Evolutionary conservation across 2,329 filamentous ascomycete species (phyloP), one percentile per base, ranked within the genome.

Genomic region (Fonsecaea nubica): DNA sequence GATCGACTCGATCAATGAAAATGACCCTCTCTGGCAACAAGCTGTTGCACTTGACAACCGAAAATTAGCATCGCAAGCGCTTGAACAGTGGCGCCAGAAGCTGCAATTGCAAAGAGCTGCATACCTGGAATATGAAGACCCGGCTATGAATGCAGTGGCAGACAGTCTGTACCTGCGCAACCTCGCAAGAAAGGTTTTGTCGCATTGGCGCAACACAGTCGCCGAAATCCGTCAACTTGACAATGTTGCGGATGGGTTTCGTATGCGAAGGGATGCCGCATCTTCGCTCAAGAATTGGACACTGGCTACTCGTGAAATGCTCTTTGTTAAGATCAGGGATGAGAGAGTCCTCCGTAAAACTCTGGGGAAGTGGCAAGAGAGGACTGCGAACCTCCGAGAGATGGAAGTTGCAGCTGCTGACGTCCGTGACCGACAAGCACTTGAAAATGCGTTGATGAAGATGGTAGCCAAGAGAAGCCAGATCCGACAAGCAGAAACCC

Each of bases 31-130:
- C 32, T 70, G 68, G 68, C 65, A 42, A 10, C 63, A 70, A 38
- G 68, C 68, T n/a, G 63, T 70, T 13, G 65, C 61, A 1, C 48
- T 70, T 12, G 68, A 70, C 63, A 65, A 64, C 30, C 63, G 61
- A 21, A 66, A 65, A 42, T 40, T 70, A 10, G 63, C 63, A 48
- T 64, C 58, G 8, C 68, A 70, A 52, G 68, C 65, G 15, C 63
- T 70, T 8, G 63, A 64, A 10, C 53, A 59, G 35, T 70, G 68
- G 68, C 57, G 63, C 6, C 32, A 56, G 21, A 63, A 59, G 35
- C 21, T 70, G 15, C 38, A 59, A 18, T 30, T 55, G 30, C 64
- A 64, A 55, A 58, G 62, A 42, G 64, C 64, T 10, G 64, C 53
- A 40, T 62, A 60, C 4, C 15, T 62, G 35, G 55, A 67, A n/a